Percentiles rank a stretch among this genome's conserved stretches.
These are phyloP conservation scores for Agrocybe pediades DNA, from an alignment of 768 basidiomycete genomes.

Conservation along the genomic window DNA sequence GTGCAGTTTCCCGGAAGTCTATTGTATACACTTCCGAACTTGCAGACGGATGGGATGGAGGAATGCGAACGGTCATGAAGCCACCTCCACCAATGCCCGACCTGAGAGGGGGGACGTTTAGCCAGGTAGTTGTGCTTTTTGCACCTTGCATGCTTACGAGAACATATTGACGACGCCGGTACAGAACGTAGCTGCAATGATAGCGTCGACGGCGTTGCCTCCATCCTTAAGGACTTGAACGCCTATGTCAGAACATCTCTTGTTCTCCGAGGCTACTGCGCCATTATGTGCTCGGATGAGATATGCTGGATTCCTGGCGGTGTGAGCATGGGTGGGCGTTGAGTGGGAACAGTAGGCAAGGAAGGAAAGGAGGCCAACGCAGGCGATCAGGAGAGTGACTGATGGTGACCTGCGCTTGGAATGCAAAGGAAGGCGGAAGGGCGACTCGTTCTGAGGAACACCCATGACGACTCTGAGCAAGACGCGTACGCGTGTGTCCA, in stretches of 20 bases:
- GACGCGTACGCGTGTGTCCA: too few relatives aligned
- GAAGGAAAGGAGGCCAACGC: constrained; percentile 1
- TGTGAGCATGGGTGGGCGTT: not conserved
- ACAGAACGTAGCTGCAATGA: constrained; percentile 79
- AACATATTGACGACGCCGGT: constrained; percentile 88
- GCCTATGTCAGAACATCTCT: constrained; percentile 83
- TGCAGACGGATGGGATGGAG: constrained; percentile 43
- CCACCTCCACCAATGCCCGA: constrained; percentile 90
- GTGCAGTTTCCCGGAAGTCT: constrained; percentile 90
- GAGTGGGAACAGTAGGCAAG: not conserved
- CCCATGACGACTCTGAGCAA: too few relatives aligned
- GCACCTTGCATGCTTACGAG: constrained; percentile 51
- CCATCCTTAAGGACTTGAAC: constrained; percentile 75
- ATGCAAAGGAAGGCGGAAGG: too few relatives aligned
- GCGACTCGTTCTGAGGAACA: too few relatives aligned
- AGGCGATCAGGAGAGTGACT: not conserved
- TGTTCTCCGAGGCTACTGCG: constrained; percentile 90
- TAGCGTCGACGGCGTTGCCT: constrained; percentile 91
- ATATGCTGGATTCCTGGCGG: constrained; percentile 41
- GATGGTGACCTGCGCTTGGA: not conserved
- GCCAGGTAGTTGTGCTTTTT: not conserved
- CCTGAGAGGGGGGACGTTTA: constrained; percentile 33
- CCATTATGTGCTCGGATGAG: constrained; percentile 65
- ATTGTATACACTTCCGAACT: constrained; percentile 68
- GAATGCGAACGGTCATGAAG: constrained; percentile 81